These are phyloP conservation scores for Lipomyces anomalus DNA, from an alignment of 805 yeast species.

Conservation along the genomic window DNA sequence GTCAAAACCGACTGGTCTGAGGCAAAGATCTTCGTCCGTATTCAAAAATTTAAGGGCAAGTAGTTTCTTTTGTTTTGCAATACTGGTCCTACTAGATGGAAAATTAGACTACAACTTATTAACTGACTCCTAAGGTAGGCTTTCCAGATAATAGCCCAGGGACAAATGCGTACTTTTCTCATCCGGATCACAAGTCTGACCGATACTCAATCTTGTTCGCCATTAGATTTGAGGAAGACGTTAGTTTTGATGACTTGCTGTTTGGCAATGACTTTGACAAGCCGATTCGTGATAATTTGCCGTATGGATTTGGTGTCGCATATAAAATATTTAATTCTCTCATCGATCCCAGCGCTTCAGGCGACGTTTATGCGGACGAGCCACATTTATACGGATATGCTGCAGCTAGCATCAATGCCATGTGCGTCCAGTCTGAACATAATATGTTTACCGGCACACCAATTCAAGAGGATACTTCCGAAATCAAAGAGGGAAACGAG, in stretches of 20 bases:
- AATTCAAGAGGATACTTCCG: neutral
- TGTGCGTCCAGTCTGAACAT: constrained; percentile 31
- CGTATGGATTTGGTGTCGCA: constrained; percentile 51
- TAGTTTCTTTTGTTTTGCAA: neutral
- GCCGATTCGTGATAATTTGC: constrained; percentile 55
- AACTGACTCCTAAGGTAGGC: constrained; percentile 6
- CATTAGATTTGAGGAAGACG: constrained; percentile 38
- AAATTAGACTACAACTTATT: neutral
- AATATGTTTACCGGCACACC: neutral
- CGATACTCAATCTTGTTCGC: constrained; percentile 37
- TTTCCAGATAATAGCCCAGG: constrained; percentile 14
- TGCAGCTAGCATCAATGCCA: constrained; percentile 49
- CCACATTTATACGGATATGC: constrained; percentile 63
- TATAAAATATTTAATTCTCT: constrained; percentile 50
- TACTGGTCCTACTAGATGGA: neutral
- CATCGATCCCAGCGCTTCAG: constrained; percentile 60
- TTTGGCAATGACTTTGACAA: constrained; percentile 64
- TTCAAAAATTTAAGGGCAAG: neutral
- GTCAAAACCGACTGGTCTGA: neutral
- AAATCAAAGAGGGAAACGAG: neutral
- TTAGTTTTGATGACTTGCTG: constrained; percentile 39
- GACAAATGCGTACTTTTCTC: constrained; percentile 28
- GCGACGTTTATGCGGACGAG: constrained; percentile 53
- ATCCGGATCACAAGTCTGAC: constrained; percentile 27
- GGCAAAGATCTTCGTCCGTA: neutral